Conservation (phyloP, 2,329 filamentous ascomycete species). For the Plectosphaerella sp. region DNA sequence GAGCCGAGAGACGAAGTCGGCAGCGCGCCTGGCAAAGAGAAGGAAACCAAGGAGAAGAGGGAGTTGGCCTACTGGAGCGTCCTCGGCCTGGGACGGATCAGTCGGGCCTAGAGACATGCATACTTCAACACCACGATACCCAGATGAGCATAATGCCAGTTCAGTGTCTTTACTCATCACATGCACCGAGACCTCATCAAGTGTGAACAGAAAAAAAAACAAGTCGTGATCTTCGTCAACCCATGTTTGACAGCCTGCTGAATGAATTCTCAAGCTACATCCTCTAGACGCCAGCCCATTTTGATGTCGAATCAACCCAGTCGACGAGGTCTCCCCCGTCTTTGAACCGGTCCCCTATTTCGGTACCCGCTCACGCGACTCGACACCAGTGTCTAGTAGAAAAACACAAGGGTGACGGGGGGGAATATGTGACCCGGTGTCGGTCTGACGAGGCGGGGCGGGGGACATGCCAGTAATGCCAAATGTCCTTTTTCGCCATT, state of each 20-base stretch:
- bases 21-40: slow-evolving; percentile 45
- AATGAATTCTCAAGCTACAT: slow-evolving; percentile 42
- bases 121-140: slow-evolving; percentile 33
- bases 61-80: slow-evolving; percentile 97
- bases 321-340: slow-evolving; percentile 3
- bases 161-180: not conserved
- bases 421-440: not conserved
- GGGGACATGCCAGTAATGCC: slow-evolving; percentile 7
- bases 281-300: slow-evolving; percentile 47
- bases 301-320: slow-evolving; percentile 15
- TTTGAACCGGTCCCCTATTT: not conserved
- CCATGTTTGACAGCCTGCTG: slow-evolving; percentile 34
- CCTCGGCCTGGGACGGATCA: slow-evolving; percentile 79
- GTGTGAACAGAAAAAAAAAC: slow-evolving; percentile 13
- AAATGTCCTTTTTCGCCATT: slow-evolving; percentile 7
- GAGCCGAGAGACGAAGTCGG: slow-evolving; percentile 64
- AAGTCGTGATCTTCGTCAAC: slow-evolving; percentile 21
- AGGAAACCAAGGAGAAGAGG: slow-evolving; percentile 67
- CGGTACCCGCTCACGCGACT: not conserved
- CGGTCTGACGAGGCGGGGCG: not conserved
- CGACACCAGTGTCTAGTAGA: not conserved
- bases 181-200: not conserved
- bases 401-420: not conserved
- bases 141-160: slow-evolving; percentile 8
- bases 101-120: slow-evolving; percentile 28